Evolutionary conservation across 169 alveolate species (phyloP), one percentile per base, ranked within the genome.

Genomic region (Plasmodium sp.): DNA sequence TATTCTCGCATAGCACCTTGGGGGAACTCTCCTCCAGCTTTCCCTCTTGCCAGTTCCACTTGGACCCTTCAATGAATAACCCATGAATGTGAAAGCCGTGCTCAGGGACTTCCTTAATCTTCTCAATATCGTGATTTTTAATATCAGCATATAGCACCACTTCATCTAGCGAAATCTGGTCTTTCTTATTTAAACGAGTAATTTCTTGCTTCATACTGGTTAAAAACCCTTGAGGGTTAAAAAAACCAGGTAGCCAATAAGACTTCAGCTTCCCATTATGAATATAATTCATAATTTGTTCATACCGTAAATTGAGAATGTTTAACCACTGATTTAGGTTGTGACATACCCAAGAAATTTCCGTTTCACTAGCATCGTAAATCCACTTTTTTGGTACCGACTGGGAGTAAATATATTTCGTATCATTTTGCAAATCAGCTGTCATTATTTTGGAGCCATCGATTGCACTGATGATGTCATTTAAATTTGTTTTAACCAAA

Each of bases 301-400:
- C 97, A 36, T 98, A 98, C 91, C 99, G 97, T 83, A 97, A 98
- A 81, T 96, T 93, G 84, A 99, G 97, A 31, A 99, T 99, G 81
- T 98, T 98, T 92, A 98, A 96, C 99, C 99, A 99, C 18, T 97
- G 96, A 77, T 99, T 99, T n/a, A 98, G 97, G 62, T 97, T 97
- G 58, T 99, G 98, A 48, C 98, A 97, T 72, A 99, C 96, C 99
- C 99, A 99, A 7, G 99, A 97, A 74, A 99, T 98, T 96, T 99
- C 99, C 1, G 99, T 98, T 16, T 99, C 99, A 79, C 98, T 97
- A 62, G 99, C 99, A 95, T 99, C 99, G 96, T 97, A 97, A 93
- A 97, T 96, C 99, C 99, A 99, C 54, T 97, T 97, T 82, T 94
- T 93, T 39, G 99, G 99, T 75, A 98, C 98, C 79, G 98, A 95